phyloP scores from a whole-genome alignment of 108 stramenopile genomes.

The Cafeteria roenbergensis region DNA sequence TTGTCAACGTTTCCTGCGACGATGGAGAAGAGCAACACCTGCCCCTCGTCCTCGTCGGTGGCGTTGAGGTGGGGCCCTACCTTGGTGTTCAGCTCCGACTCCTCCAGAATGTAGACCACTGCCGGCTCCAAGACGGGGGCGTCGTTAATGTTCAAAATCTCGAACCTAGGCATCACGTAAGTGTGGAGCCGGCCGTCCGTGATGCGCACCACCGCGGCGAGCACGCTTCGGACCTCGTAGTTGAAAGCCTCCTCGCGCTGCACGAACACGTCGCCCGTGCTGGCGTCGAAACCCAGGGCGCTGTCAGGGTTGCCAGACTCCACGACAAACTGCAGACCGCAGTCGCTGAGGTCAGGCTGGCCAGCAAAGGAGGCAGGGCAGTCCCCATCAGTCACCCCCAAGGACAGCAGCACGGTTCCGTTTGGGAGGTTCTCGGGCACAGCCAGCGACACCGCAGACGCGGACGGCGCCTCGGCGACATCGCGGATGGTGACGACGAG shows the following conservation, averaged over 20 bases:
- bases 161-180: not conserved
- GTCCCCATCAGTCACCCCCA: not conserved
- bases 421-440: not conserved
- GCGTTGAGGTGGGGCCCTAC: not conserved
- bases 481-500: not conserved
- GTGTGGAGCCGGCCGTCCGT: not conserved
- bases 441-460: not conserved
- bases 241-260: not conserved
- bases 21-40: not conserved
- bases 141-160: not conserved
- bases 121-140: not conserved
- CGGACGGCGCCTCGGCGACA: not conserved
- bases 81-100: not conserved
- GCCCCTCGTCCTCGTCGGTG: not conserved
- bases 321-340: not conserved
- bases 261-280: not conserved
- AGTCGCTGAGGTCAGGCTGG: not conserved
- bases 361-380: not conserved
- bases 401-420: not conserved
- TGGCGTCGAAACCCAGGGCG: not conserved
- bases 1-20: not conserved
- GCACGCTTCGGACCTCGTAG: not conserved
- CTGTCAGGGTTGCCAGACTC: not conserved
- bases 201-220: not conserved
- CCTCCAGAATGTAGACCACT: not conserved